A percentile compares a stretch with the other conserved stretches of the same genome.
Conservation (phyloP, 163 green algal species). For the Scenedesmus sp. region DNA sequence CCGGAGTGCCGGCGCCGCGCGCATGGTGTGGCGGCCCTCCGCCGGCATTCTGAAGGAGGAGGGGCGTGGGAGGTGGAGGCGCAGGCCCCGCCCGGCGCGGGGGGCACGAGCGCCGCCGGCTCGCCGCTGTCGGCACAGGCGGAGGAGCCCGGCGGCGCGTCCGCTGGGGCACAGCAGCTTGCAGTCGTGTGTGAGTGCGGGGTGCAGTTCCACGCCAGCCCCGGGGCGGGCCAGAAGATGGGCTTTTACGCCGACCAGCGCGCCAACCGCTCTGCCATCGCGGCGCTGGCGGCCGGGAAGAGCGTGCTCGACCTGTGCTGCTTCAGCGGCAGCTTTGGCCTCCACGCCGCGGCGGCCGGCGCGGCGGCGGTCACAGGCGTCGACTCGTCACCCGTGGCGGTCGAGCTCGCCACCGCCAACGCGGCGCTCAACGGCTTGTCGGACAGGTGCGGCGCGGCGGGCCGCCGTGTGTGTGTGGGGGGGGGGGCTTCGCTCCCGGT, state of each 20-base stretch:
- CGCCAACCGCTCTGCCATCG: constrained; percentile 77
- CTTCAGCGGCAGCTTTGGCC: constrained; percentile 86
- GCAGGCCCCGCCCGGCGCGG: neutral
- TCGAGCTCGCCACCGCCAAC: constrained; percentile 81
- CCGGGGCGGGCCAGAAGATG: constrained; percentile 53
- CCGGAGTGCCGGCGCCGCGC: constrained; percentile 67
- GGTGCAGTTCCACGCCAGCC: constrained; percentile 49
- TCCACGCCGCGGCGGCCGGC: constrained; percentile 78
- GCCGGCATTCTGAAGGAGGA: constrained; percentile 75
- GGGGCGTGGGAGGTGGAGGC: constrained; percentile 47
- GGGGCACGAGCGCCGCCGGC: neutral
- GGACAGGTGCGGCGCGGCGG: constrained; percentile 9
- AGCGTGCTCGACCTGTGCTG: constrained; percentile 93
- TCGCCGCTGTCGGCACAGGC: neutral
- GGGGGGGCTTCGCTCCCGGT: neutral
- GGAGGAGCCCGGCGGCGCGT: neutral
- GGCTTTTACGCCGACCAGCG: constrained; percentile 85
- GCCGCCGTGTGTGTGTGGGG: neutral
- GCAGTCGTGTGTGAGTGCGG: constrained; percentile 61
- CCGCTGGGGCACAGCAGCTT: constrained; percentile 21
- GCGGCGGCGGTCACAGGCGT: constrained; percentile 69
- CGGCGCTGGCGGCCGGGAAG: constrained; percentile 60
- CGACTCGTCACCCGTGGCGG: constrained; percentile 72
- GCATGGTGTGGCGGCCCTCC: constrained; percentile 66
- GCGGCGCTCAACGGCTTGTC: constrained; percentile 78